Base-by-base conservation (phyloP, 495 filamentous ascomycete genomes). In the Aspergillus heteromorphus region DNA sequence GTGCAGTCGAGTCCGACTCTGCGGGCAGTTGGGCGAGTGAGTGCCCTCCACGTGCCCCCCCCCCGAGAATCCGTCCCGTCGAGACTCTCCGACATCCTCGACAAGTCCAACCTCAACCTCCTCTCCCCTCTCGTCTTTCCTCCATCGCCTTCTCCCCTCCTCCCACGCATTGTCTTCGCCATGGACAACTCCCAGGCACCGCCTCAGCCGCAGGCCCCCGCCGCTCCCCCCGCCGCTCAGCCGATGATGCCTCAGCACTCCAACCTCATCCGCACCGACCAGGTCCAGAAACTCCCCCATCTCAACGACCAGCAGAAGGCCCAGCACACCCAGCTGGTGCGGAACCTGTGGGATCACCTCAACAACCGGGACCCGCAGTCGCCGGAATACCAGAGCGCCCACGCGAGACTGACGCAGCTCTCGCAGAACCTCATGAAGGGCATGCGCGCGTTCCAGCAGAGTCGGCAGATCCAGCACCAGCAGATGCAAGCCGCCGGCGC, bases 241-340 rank as follows among this genome's bases (percentile, higher is more conserved):
- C 62, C 60, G 31, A 70, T 72, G 60, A 55, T 60, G 45, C 63
- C 66, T 19, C 73, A 78, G 54, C 71, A 75, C 40, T 71, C 73
- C 6, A 75, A 76, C 45, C 62, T 81, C 42, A 77, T 80, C 41
- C 76, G 72, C 27, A 77, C 77, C 25, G 78, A 81, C 18, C 73
- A 79, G 45, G 76, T 81, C 9, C 71, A 73, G 50, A 79, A 78
- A 51, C 67, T 81, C 7, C 70, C 71, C 10, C 68, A 74, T 60
- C 72, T 83, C 48, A 71, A 66, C 11, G 78, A 84, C 4, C 78
- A 85, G 11, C 83, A 87, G 49, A 88, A 84, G 59, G 52, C 60
- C 8, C 85, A 87, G 62, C 89, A 90, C 54, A 79, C 87, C 48
- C 67, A 76, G 42, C 77, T 87, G 2, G 76, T 92, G 11, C 76